A percentile compares a stretch with the other conserved stretches of the same genome.
Conservation (phyloP, 305 asterid genomes). For the Solanum hybrid region DNA sequence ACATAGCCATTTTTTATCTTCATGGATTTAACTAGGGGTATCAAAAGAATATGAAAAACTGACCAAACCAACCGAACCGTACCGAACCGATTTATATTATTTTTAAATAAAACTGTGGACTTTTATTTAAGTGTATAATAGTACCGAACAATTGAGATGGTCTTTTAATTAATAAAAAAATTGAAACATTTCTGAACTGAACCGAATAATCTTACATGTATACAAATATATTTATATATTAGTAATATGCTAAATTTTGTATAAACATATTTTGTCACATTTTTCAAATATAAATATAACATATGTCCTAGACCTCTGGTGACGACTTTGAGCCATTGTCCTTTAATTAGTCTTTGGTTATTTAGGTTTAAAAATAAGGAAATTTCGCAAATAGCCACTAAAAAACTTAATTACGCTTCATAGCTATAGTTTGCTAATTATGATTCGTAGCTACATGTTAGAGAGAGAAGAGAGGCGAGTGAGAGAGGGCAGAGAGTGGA, state of each 20-base stretch:
- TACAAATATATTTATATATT: too few species aligned
- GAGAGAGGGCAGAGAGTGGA: neutral
- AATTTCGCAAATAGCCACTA: neutral
- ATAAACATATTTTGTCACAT: too few species aligned
- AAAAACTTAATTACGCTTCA: neutral
- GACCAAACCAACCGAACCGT: neutral
- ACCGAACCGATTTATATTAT: too few species aligned
- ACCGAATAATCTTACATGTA: neutral
- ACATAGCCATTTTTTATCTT: neutral
- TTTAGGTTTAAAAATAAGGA: neutral
- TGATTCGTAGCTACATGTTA: neutral
- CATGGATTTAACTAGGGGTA: neutral
- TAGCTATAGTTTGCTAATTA: neutral
- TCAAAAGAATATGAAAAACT: neutral
- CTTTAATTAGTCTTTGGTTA: neutral
- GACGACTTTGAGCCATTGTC: neutral
- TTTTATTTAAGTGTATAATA: neutral
- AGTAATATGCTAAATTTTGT: neutral
- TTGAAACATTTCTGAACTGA: too few species aligned
- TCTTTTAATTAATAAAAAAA: neutral
- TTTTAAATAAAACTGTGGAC: neutral
- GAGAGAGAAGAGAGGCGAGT: neutral
- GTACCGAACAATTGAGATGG: neutral
- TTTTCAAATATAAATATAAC: neutral
- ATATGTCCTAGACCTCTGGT: neutral